Evolutionary conservation across 345 rosid species (phyloP), one percentile per base, ranked within the genome.

Genomic region (Aethionema arabicum): DNA sequence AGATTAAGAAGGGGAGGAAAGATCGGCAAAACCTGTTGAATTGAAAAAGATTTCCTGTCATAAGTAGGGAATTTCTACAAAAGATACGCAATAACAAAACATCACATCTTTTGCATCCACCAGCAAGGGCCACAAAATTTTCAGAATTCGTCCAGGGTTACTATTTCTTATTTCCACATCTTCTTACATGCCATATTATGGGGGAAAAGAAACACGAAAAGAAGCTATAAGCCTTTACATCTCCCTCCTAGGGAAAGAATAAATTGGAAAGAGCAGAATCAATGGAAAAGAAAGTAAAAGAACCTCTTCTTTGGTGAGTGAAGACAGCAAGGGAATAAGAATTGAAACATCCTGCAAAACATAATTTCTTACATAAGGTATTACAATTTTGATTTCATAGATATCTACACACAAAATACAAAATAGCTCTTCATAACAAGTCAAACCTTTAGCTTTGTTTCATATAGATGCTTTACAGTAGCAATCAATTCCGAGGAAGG

Each of bases 271-370:
- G 30, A 54, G 58, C 38, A 70, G 52, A 56, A 55, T 30, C 46
- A 40, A 51, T 64, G 70, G 40, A 59, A 0, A 56, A n/a, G 16
- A 30, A 41, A 42, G 46, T 15, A 69, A 65, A 63, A 61, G 61
- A 41, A 93, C 99, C 99, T 90, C 99, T 38, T 78, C 80, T 76
- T 90, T 93, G 40, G 99, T 80, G 52, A 93, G 87, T 54, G 96
- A 93, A 71, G 96, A 81, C 65, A 93, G 77, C 83, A 93, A 81
- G 55, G 99, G 99, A 75, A 93, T 87, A 50, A 93, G 90, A 65
- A 93, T 83, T 29, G 90, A 81, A 69, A 85, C 99, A 75, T 93
- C 99, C 99, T 93, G 85, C 80, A 81, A 62, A 57, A 65, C 15
- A 76, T 56, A 42, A 21, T 52, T n/a, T 21, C 11, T n/a, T 46